phyloP scores from a whole-genome alignment of 139 green algal species.

The Chlamydomonas applanata region DNA sequence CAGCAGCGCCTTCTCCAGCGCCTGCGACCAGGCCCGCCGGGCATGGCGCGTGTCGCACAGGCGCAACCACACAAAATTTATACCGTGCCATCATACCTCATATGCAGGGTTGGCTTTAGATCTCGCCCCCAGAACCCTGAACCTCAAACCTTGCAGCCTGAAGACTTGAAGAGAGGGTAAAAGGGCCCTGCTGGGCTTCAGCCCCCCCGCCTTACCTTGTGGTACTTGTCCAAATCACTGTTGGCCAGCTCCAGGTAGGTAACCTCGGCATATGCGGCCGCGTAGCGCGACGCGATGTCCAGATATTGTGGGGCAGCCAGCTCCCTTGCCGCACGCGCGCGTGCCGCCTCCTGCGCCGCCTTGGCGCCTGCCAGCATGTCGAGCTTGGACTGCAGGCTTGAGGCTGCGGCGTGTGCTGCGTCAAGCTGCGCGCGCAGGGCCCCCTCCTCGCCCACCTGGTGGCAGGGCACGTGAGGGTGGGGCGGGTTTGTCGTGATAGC shows the following conservation, averaged over 20 bases:
- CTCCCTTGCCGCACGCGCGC: neutral
- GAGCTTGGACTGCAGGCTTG: slow-evolving; percentile 14
- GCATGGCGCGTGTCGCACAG: too few relatives aligned
- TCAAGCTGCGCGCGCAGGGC: slow-evolving; percentile 24
- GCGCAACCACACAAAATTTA: too few relatives aligned
- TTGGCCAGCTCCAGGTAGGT: slow-evolving; percentile 88
- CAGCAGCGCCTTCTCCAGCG: slow-evolving; percentile 93
- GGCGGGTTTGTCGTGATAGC: too few relatives aligned
- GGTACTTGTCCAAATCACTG: slow-evolving; percentile 91
- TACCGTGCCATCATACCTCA: too few relatives aligned
- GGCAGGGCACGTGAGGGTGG: too few relatives aligned
- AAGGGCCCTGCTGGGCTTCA: too few relatives aligned
- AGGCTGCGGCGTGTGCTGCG: too few relatives aligned
- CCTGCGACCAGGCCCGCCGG: too few relatives aligned
- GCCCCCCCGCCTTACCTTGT: slow-evolving; percentile 58
- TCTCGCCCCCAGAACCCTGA: too few relatives aligned
- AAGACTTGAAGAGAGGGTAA: too few relatives aligned
- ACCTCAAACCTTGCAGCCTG: too few relatives aligned
- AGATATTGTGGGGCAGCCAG: slow-evolving; percentile 53
- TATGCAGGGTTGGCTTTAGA: too few relatives aligned
- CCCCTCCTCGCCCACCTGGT: slow-evolving; percentile 14
- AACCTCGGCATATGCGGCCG: slow-evolving; percentile 59
- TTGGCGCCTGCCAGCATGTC: slow-evolving; percentile 22
- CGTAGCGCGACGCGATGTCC: slow-evolving; percentile 70
- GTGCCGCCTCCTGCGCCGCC: slow-evolving; percentile 6